These are phyloP conservation scores for Fraxinus dipetala DNA, from an alignment of 305 asterid genomes.

Conservation along the genomic window DNA sequence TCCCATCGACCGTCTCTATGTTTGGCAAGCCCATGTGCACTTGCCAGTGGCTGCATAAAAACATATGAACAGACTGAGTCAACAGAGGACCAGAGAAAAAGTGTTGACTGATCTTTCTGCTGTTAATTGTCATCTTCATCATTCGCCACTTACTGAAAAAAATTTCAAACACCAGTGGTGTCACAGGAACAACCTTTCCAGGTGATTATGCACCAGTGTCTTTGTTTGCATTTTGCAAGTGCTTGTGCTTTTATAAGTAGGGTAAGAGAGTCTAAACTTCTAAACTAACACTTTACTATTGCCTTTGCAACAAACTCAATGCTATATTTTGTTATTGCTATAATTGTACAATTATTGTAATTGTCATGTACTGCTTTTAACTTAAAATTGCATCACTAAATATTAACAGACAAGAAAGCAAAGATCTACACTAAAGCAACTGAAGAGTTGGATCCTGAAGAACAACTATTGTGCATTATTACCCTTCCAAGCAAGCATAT, in stretches of 20 bases:
- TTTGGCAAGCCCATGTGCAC: slow-evolving; percentile 98
- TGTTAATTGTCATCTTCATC: not conserved
- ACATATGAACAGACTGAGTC: slow-evolving; percentile 15
- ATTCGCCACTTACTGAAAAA: slow-evolving; percentile 6
- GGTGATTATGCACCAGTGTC: not conserved
- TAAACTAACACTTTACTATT: not conserved
- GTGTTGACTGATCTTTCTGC: not conserved
- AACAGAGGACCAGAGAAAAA: slow-evolving; percentile 11
- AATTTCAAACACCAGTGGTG: slow-evolving; percentile 8
- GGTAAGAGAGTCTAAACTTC: not conserved
- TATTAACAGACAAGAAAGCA: not conserved
- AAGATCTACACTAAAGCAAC: not conserved
- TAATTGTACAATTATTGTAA: not conserved
- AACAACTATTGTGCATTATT: not conserved
- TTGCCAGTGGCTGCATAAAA: slow-evolving; percentile 75
- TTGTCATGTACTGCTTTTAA: not conserved
- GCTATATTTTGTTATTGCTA: not conserved
- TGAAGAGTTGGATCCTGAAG: not conserved
- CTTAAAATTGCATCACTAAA: not conserved
- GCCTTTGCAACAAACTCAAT: not conserved
- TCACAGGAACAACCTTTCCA: not conserved
- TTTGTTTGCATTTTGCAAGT: not conserved
- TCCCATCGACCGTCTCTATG: slow-evolving; percentile 99
- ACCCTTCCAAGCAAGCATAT: not conserved
- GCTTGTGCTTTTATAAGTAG: not conserved